Percentiles rank a stretch among this genome's conserved stretches.
Evolutionary conservation across 2,329 filamentous ascomycete genomes (phyloP).

Genomic region (Xenoacremonium recifei): DNA sequence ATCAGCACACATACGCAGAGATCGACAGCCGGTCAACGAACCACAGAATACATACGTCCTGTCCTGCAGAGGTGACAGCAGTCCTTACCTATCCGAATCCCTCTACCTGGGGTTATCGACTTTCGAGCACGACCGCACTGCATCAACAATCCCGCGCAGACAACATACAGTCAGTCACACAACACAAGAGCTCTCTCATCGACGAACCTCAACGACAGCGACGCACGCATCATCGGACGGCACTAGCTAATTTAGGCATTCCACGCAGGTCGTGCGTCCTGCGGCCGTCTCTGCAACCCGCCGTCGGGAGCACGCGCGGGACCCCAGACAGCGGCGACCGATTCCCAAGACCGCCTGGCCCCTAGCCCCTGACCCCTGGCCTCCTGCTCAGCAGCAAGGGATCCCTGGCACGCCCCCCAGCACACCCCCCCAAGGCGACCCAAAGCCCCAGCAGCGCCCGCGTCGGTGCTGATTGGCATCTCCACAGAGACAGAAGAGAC

Average conservation of each 20-base stretch:
- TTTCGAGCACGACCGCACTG: too few species aligned
- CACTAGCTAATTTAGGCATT: conserved; percentile 12
- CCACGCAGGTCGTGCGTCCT: conserved; percentile 33
- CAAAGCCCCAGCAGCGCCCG: conserved; percentile 11
- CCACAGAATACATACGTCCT: too few species aligned
- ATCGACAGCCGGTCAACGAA: too few species aligned
- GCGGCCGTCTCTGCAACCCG: conserved; percentile 40
- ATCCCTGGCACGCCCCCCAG: background rate
- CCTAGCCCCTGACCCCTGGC: conserved; percentile 1
- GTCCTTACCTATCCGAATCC: too few species aligned
- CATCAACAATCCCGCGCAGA: too few species aligned
- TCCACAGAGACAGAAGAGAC: too few species aligned
- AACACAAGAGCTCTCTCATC: too few species aligned
- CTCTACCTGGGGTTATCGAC: too few species aligned
- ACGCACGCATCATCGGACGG: conserved; percentile 1
- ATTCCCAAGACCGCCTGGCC: conserved; percentile 6
- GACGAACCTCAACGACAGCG: conserved; percentile 14
- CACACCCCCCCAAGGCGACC: background rate
- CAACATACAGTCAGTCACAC: too few species aligned
- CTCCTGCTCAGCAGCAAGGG: background rate
- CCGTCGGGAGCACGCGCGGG: conserved; percentile 35
- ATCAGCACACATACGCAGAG: too few species aligned
- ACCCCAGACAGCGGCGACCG: conserved; percentile 28
- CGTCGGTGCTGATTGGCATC: conserved; percentile 11
- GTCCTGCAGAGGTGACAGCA: too few species aligned